Base-by-base conservation (phyloP, 1,284 basidiomycete genomes). In the Tilletia walkeri region DNA sequence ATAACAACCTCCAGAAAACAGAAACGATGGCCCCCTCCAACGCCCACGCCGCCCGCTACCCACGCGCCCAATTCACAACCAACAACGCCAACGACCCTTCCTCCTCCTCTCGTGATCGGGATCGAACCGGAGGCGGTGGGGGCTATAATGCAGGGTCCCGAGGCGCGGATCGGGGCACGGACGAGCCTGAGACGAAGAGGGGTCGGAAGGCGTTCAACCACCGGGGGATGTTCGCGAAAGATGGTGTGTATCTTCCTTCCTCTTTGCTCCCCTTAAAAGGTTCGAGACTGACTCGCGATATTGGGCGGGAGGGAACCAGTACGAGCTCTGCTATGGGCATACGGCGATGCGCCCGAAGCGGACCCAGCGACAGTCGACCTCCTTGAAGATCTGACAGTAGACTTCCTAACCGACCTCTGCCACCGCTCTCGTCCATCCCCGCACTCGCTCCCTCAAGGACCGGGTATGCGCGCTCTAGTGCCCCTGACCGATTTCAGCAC, bases 361-460 rank as follows among this genome's bases (percentile, higher is more conserved):
- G 89, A 91, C 7, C 90, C 89, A 63, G 94, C 95, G 76, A 91
- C 91, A 0, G 91, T 95, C 39, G 90, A 89, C 78, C 91, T 96
- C 39, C 92, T 96, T 90, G 94, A 96, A 83, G 94, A 95, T 82
- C 94, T 96, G 74, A 86, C 95, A 53, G 89, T 95, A 61, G 92
- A 95, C 82, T 95, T 93, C 78, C 92, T 96, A 75, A 89, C 90
- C 45, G 93, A 95, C 78, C 88, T 96, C 18, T 81, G 80, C 69
- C 73, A 79, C 61, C 59, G 93, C 91, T 83, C 80, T 89, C 88
- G 71, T 54, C 72, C 75, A 69, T 78, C 75, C 38, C 72, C 79
- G 61, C 76, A 71, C 47, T 53, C 79, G 0, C 70, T 83, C 68
- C 67, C 70, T 9, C 66, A 67, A 16, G 59, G 59, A 12, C 59